Evolutionary conservation across 306 rosid species (phyloP).

Genomic region (Cucurbita ficifolia): DNA sequence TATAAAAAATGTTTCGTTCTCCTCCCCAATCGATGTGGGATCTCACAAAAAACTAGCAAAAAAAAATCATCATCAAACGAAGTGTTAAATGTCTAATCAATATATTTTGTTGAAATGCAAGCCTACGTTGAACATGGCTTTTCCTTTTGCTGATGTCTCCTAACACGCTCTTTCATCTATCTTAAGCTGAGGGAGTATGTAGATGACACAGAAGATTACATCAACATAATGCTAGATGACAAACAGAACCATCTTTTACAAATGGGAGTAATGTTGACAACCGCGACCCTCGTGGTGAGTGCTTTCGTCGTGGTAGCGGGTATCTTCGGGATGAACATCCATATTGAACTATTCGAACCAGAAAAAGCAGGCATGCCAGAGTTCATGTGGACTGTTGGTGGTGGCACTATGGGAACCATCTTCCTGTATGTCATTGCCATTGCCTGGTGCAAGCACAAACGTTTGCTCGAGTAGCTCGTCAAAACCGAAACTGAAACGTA

Average conservation of each 20-base stretch:
- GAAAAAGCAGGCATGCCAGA: constrained; percentile 26
- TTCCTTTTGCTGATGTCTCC: background rate
- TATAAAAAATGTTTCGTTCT: too few relatives aligned
- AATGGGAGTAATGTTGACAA: constrained; percentile 97
- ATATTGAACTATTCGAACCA: constrained; percentile 35
- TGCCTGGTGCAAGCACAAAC: constrained; percentile 57
- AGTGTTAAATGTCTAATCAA: background rate
- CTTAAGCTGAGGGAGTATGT: constrained; percentile 87
- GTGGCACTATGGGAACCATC: constrained; percentile 26
- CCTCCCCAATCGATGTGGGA: too few relatives aligned
- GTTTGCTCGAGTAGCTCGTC: constrained; percentile 39
- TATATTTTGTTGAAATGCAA: background rate
- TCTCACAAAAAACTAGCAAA: too few relatives aligned
- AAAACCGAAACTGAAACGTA: background rate
- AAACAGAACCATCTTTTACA: constrained; percentile 94
- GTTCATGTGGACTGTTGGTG: constrained; percentile 55
- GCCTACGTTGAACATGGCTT: background rate
- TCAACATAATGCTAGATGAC: constrained; percentile 98
- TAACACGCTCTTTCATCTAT: background rate
- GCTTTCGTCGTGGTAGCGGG: constrained; percentile 91
- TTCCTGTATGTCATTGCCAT: constrained; percentile 45
- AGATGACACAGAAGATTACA: constrained; percentile 93
- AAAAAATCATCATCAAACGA: too few relatives aligned
- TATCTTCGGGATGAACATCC: constrained; percentile 81
- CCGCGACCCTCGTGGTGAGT: constrained; percentile 83